Evolutionary conservation across 495 filamentous ascomycete genomes (phyloP).

Genomic region (Aspergillus saccharolyticus): DNA sequence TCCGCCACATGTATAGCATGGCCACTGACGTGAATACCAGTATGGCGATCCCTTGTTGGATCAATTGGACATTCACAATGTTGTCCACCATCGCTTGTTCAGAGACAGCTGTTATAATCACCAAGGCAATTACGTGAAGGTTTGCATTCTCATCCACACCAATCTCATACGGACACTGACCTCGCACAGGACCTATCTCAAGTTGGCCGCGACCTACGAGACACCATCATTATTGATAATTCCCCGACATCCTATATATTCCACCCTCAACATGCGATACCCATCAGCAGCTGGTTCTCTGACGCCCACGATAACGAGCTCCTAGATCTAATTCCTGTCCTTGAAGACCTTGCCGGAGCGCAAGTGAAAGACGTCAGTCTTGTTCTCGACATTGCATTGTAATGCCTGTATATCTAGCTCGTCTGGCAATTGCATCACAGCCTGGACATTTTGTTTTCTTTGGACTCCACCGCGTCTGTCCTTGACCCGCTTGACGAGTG

Average conservation of each 20-base stretch:
- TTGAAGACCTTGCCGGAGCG: conserved; percentile 86
- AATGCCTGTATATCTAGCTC: conserved; percentile 30
- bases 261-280: conserved; percentile 97
- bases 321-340: conserved; percentile 94
- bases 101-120: conserved; percentile 99
- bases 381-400: conserved; percentile 94
- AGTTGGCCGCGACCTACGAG: conserved; percentile 89
- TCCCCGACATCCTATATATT: conserved; percentile 99
- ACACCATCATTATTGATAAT: conserved; percentile 99
- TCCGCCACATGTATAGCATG: background rate
- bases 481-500: background rate
- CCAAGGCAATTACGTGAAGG: conserved; percentile 98
- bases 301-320: conserved; percentile 99
- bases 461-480: conserved; percentile 17
- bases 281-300: conserved; percentile 99
- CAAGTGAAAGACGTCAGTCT: conserved; percentile 95
- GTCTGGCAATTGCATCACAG: conserved; percentile 31
- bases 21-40: conserved; percentile 40
- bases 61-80: conserved; percentile 94
- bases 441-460: conserved; percentile 21
- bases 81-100: conserved; percentile 95
- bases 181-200: conserved; percentile 76
- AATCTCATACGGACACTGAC: conserved; percentile 3
- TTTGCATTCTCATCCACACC: conserved; percentile 19
- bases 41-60: conserved; percentile 96